Base-by-base conservation (phyloP, 106 monocot genomes). In the Narthecium ossifragum region DNA sequence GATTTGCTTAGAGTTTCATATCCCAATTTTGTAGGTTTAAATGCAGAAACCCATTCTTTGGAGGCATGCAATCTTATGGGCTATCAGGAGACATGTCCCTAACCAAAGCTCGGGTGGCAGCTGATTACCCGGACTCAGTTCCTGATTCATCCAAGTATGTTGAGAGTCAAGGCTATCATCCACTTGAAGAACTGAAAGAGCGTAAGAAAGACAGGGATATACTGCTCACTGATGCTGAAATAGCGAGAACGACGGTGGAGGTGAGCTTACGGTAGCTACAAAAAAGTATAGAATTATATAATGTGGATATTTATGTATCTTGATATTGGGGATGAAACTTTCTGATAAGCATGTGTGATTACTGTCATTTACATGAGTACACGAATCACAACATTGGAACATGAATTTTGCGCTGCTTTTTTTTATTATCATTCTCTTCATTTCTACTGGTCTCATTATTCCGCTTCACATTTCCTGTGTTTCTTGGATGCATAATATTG, bases 191-290 rank as follows among this genome's bases (percentile, higher is more conserved):
- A 65, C 31, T 85, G 39, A 85, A 74, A 71, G 70, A 69, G 28
- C 67, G 60, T 51, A 64, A 45, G 54, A 82, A 49, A 55, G 74
- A 63, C n/a, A 79, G 32, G 51, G 75, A 79, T 37, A 38, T 73
- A 46, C 56, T 69, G 47, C 85, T 85, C 29, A 71, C 85, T 38
- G 70, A 85, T 85, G 82, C 72, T 53, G 82, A 90, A 70, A 75
- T 82, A 70, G 90, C 90, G 45, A 81, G 79, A 38, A 85, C 90
- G 57, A 79, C 66, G 60, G 76, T 76, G 61, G 79, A 85, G 90
- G 90, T 90, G 53, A 69, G 20, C 31, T 48, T 15, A 13, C 17
- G 18, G 13, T 24, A 21, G 21, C 8, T 25, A 43, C 10, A 61
- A 37, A 11, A 26, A 11, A 28, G 41, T 25, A n/a, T n/a, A n/a